These are phyloP conservation scores for Agroathelia rolfsii DNA, from an alignment of 1,284 basidiomycete species.

Conservation along the genomic window DNA sequence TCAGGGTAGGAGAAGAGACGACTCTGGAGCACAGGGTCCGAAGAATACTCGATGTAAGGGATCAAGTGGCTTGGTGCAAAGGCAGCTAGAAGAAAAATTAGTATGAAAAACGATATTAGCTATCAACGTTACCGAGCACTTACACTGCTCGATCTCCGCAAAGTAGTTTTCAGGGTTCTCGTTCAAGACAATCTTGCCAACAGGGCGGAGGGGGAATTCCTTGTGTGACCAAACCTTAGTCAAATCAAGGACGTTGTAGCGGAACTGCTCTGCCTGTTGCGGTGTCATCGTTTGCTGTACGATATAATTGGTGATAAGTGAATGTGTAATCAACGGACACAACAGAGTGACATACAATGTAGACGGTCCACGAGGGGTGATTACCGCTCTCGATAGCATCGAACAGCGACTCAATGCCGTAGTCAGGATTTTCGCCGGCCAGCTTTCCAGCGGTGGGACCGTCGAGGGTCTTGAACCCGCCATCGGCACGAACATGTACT, in stretches of 20 bases:
- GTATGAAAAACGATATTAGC: too few species aligned
- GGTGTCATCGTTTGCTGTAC: conserved; percentile 80
- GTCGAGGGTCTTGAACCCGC: conserved; percentile 72
- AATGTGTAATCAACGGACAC: too few species aligned
- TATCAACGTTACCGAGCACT: too few species aligned
- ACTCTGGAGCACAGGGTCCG: conserved; percentile 87
- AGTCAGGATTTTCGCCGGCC: conserved; percentile 74
- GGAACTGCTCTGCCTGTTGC: conserved; percentile 83
- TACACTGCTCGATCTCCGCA: conserved; percentile 80
- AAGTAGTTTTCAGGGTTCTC: conserved; percentile 83
- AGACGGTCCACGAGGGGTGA: conserved; percentile 73
- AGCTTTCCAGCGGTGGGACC: conserved; percentile 43
- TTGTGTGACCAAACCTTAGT: conserved; percentile 85
- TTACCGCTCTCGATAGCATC: conserved; percentile 72
- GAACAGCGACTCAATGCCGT: conserved; percentile 69
- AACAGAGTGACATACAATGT: conserved; percentile 38
- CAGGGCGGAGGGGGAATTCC: conserved; percentile 77
- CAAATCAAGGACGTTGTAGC: conserved; percentile 82
- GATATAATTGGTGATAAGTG: conserved; percentile 9
- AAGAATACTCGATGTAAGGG: conserved; percentile 81
- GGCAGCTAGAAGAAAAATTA: conserved; percentile 40
- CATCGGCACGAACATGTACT: conserved; percentile 69
- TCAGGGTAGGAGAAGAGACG: conserved; percentile 95
- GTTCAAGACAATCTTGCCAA: conserved; percentile 84
- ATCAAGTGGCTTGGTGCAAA: conserved; percentile 83